Percentiles rank a stretch among this genome's conserved stretches.
Conservation (phyloP, 1,284 basidiomycete species). For the Leucoagaricus sp. region DNA sequence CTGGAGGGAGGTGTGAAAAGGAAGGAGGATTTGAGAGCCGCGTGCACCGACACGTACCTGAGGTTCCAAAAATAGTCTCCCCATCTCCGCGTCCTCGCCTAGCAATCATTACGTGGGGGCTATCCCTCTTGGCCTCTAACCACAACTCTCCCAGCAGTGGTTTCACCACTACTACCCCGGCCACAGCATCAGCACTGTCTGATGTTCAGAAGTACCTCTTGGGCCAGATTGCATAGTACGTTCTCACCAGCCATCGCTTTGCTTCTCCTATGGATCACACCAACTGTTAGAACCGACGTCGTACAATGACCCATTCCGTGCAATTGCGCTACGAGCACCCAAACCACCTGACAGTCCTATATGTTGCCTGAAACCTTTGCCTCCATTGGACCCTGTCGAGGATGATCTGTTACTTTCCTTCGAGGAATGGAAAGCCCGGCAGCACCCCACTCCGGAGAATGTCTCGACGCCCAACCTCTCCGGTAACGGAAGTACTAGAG, state of each 20-base stretch:
- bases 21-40: too few species aligned
- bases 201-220: conserved; percentile 3
- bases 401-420: conserved; percentile 78
- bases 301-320: conserved; percentile 60
- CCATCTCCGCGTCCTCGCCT: neutral
- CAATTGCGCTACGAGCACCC: conserved; percentile 47
- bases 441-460: conserved; percentile 32
- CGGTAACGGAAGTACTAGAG: conserved; percentile 23
- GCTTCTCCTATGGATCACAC: conserved; percentile 27
- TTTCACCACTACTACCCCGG: neutral
- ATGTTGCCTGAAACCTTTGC: conserved; percentile 64
- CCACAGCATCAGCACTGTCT: neutral
- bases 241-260: conserved; percentile 11
- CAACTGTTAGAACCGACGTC: conserved; percentile 44
- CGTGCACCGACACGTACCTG: conserved; percentile 11
- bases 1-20: too few species aligned
- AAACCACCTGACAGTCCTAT: conserved; percentile 56
- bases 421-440: conserved; percentile 86
- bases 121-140: neutral
- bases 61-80: conserved; percentile 5
- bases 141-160: neutral
- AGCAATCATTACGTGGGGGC: conserved; percentile 6
- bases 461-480: conserved; percentile 9
- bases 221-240: conserved; percentile 8
- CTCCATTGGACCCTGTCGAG: conserved; percentile 52